phyloP scores from a whole-genome alignment of 768 basidiomycete genomes.

The Lentinula sp. region DNA sequence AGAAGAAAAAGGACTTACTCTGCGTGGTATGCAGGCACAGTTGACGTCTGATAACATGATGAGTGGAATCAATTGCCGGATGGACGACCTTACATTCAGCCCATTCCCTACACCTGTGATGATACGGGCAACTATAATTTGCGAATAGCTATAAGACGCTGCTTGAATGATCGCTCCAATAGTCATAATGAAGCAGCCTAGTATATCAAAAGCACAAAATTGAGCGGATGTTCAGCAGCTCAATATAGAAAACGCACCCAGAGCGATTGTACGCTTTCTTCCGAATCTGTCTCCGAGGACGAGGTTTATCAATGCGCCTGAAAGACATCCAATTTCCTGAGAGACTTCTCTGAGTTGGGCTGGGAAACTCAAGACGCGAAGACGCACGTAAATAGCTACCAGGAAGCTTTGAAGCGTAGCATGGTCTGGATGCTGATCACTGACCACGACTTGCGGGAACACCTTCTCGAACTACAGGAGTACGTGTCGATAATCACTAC shows the following conservation, averaged over 20 bases:
- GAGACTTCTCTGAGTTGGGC: neutral
- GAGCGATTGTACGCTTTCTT: constrained; percentile 48
- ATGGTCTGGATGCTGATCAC: constrained; percentile 13
- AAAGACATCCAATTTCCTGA: constrained; percentile 60
- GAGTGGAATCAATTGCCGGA: neutral
- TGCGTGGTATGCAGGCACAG: constrained; percentile 58
- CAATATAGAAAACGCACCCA: constrained; percentile 35
- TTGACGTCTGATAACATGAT: constrained; percentile 42
- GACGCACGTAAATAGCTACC: constrained; percentile 52
- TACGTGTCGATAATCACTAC: no score
- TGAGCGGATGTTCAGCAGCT: neutral
- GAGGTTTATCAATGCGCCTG: constrained; percentile 58
- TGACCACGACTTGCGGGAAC: constrained; percentile 42
- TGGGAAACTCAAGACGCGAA: neutral
- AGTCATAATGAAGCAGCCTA: constrained; percentile 38
- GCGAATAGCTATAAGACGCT: constrained; percentile 50
- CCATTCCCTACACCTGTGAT: constrained; percentile 64
- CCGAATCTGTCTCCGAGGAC: constrained; percentile 57
- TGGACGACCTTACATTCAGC: constrained; percentile 36
- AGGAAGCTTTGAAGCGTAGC: constrained; percentile 56
- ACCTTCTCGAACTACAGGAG: constrained; percentile 43
- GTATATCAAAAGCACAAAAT: neutral
- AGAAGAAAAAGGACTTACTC: constrained; percentile 32
- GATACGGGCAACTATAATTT: constrained; percentile 56
- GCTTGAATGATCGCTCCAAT: constrained; percentile 58